A percentile compares a stretch with the other conserved stretches of the same genome.
Conservation (phyloP, 257 asterid genomes). For the Capsicum pubescens region DNA sequence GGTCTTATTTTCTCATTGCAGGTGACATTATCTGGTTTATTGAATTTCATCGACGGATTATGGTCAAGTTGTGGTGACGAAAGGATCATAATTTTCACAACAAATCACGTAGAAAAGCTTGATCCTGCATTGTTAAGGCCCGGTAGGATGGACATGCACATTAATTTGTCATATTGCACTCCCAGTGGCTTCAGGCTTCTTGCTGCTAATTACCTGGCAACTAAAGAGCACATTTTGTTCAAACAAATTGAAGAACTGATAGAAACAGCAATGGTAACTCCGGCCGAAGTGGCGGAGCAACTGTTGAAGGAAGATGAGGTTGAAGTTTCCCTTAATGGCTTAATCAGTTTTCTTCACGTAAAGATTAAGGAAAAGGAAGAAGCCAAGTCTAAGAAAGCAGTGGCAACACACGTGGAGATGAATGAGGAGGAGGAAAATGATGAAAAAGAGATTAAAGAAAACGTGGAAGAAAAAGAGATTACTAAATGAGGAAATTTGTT, state of each 20-base stretch:
- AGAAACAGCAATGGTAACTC: constrained; percentile 47
- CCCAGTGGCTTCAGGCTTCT: constrained; percentile 61
- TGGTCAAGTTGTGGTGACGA: constrained; percentile 81
- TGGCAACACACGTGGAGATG: constrained; percentile 1
- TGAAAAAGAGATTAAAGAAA: constrained; percentile 26
- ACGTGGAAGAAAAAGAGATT: not conserved
- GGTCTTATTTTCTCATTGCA: not conserved
- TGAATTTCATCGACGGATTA: constrained; percentile 71
- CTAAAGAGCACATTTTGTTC: constrained; percentile 48
- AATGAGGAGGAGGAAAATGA: not conserved
- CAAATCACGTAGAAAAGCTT: constrained; percentile 65
- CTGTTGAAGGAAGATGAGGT: constrained; percentile 58
- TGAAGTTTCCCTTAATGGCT: constrained; percentile 49
- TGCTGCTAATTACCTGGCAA: constrained; percentile 58
- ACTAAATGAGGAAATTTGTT: not conserved
- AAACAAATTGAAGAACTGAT: constrained; percentile 55
- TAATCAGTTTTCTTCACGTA: constrained; percentile 48
- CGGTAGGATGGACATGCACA: constrained; percentile 77
- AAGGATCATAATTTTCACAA: constrained; percentile 71
- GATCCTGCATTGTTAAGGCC: constrained; percentile 75
- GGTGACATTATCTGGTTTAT: constrained; percentile 69
- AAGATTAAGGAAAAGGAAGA: constrained; percentile 43
- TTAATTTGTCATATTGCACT: constrained; percentile 68
- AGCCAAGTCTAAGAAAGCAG: constrained; percentile 33
- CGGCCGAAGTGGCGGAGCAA: constrained; percentile 81